Conservation (phyloP, 1,284 basidiomycete genomes). For the Sporisorium reilianum region DNA sequence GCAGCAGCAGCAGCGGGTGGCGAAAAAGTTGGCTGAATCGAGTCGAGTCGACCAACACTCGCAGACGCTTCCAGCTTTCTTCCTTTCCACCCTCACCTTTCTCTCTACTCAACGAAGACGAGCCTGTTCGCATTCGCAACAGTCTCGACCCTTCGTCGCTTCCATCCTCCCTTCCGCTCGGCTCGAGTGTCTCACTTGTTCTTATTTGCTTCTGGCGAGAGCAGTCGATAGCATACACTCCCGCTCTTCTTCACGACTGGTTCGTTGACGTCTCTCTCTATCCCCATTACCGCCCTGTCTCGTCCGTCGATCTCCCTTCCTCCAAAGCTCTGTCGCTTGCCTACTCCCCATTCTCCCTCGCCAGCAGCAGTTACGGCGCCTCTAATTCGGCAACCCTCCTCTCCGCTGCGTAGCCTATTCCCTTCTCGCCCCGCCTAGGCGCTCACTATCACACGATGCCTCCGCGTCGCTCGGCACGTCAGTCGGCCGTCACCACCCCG, state of each 20-base stretch:
- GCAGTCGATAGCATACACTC: slow-evolving; percentile 11
- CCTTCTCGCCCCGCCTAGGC: neutral
- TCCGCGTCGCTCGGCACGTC: slow-evolving; percentile 38
- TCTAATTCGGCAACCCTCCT: neutral
- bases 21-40: slow-evolving; percentile 31
- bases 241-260: slow-evolving; percentile 1
- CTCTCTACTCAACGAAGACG: neutral
- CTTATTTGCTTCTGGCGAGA: neutral
- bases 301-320: neutral
- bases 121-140: slow-evolving; percentile 2
- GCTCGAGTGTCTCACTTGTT: slow-evolving; percentile 7
- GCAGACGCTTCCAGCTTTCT: neutral
- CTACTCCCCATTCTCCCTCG: neutral
- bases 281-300: too few species aligned
- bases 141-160: neutral
- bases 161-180: neutral
- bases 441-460: slow-evolving; percentile 17
- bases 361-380: neutral
- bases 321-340: neutral
- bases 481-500: slow-evolving; percentile 18
- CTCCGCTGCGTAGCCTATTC: neutral
- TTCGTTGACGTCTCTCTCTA: slow-evolving; percentile 6
- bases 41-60: slow-evolving; percentile 4
- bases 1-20: slow-evolving; percentile 14
- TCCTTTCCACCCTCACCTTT: neutral